Conservation (phyloP, 2,329 filamentous ascomycete genomes). For the Fusarium graminum region DNA sequence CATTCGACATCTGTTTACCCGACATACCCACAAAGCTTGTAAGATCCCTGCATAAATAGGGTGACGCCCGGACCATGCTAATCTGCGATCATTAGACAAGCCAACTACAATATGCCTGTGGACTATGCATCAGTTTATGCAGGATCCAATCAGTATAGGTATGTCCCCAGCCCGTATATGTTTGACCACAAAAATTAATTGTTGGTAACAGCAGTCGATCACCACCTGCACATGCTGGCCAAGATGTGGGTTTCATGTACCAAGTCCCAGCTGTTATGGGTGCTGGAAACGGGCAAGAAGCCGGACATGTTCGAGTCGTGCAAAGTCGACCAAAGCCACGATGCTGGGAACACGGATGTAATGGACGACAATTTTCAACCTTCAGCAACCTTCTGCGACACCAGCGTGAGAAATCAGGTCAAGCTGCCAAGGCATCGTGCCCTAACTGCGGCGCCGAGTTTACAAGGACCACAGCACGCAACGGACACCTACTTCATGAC, state of each 20-base stretch:
- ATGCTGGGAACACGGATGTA: conserved; percentile 98
- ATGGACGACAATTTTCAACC: conserved; percentile 93
- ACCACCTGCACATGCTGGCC: conserved; percentile 55
- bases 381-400: conserved; percentile 95
- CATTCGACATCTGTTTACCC: conserved; percentile 54
- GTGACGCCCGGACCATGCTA: conserved; percentile 50
- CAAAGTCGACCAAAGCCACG: conserved; percentile 90
- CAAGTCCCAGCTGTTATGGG: conserved; percentile 56
- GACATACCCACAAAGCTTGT: conserved; percentile 56
- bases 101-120: conserved; percentile 59
- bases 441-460: conserved; percentile 94
- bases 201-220: conserved; percentile 54
- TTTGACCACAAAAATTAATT: conserved; percentile 34
- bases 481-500: conserved; percentile 86
- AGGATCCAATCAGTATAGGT: conserved; percentile 57
- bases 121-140: conserved; percentile 58
- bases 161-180: conserved; percentile 41
- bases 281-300: conserved; percentile 56
- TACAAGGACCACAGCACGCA: conserved; percentile 87
- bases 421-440: conserved; percentile 88
- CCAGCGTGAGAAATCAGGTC: conserved; percentile 93
- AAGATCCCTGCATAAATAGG: conserved; percentile 45
- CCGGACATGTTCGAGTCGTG: conserved; percentile 73
- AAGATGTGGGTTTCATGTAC: conserved; percentile 60
- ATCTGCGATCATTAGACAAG: conserved; percentile 48